Base-by-base conservation (phyloP, 768 basidiomycete genomes). In the Phallus indusiatus region DNA sequence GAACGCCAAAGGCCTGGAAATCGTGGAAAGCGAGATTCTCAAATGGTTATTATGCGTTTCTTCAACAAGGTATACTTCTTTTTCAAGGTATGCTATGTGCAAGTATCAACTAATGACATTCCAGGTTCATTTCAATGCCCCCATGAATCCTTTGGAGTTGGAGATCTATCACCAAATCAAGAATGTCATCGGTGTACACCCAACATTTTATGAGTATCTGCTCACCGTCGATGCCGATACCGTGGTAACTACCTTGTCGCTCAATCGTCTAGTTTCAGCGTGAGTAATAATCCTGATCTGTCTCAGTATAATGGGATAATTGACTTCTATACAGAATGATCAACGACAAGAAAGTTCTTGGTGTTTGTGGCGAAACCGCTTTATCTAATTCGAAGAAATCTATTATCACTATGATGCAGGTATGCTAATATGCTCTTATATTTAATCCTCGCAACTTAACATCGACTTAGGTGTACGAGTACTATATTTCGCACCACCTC, bases 131-230 rank as follows among this genome's bases (percentile, higher is more conserved):
- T 98, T 95, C 73, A 91, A 94, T 70, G 72, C 91, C 20, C 86
- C 94, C 0, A 98, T 99, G 96, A 91, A 88, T 67, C 96, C 96
- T 0, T 73, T 95, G 62, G 96, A 99, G 73, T 74, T 99, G 55
- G 96, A 99, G 75, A 95, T 99, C 76, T 98, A 94, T 69, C 96
- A 98, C 70, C 96, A 99, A 72, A 94, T 98, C 79, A 93, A 97
- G 81, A 99, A 99, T 67, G 94, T 98, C 56, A 97, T 99, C 66
- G 96, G 96, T 72, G 93, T 99, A 67, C 96, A 99, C 72, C 96
- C 95, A 1, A 86, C 92, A 0, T 97, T 98, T 75, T 99, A 98
- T 73, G 96, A 98, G 73, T 97, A 94, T 66, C 64, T 94, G 61
- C 88, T 95, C 75, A 93, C 84, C 69, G 83, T 96, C 47, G 93